These are phyloP conservation scores for Eleusine coracana DNA, from an alignment of 176 grass and related monocot genomes.

Conservation along the genomic window DNA sequence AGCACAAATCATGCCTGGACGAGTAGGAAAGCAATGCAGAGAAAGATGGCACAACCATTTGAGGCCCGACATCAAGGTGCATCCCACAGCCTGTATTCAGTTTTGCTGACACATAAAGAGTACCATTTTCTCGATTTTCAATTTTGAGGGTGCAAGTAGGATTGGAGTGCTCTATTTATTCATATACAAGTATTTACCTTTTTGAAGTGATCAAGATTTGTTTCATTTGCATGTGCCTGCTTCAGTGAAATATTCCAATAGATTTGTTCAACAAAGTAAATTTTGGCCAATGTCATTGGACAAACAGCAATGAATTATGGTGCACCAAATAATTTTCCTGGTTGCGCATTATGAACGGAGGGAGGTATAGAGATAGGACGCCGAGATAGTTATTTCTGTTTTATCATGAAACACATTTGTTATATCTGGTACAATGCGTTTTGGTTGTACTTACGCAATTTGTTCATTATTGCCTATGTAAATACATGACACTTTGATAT, in stretches of 20 bases:
- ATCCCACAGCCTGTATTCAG: neutral
- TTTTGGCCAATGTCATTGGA: neutral
- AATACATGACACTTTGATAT: neutral
- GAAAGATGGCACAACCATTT: conserved; percentile 99
- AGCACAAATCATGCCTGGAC: conserved; percentile 79
- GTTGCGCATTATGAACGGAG: neutral
- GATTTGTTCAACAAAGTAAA: neutral
- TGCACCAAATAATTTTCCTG: neutral
- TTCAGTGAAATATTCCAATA: neutral
- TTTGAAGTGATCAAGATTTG: neutral
- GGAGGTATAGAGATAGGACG: neutral
- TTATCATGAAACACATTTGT: neutral
- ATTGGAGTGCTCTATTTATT: neutral
- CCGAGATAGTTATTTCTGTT: neutral
- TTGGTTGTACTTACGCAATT: neutral
- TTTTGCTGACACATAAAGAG: neutral
- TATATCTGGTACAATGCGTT: neutral
- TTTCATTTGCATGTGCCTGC: neutral
- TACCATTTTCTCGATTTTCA: neutral
- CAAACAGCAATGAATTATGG: conserved; percentile 5
- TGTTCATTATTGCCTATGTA: neutral
- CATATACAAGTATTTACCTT: neutral
- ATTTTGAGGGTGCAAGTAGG: neutral
- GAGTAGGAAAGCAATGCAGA: conserved; percentile 94
- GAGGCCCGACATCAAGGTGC: conserved; percentile 95